phyloP scores from a whole-genome alignment of 495 filamentous ascomycete species.

The Daldinia caldariorum region DNA sequence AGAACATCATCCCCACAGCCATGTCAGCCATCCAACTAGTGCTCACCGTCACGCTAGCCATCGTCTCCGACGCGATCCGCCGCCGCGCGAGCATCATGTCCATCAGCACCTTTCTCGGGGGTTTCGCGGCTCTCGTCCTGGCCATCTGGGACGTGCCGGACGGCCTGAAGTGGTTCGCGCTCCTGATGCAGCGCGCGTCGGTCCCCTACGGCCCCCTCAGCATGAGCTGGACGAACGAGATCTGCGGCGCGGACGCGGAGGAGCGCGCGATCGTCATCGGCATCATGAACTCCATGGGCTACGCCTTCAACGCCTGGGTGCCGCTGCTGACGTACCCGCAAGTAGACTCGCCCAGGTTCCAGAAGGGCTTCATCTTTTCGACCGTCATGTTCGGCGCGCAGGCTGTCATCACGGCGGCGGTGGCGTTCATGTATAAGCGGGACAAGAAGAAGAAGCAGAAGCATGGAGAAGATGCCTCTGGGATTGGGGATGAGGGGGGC shows the following conservation, averaged over 20 bases:
- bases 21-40: conserved; percentile 57
- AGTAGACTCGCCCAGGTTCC: conserved; percentile 53
- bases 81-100: conserved; percentile 59
- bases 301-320: conserved; percentile 60
- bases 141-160: conserved; percentile 63
- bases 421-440: conserved; percentile 43
- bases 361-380: conserved; percentile 50
- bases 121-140: conserved; percentile 55
- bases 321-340: conserved; percentile 56
- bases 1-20: conserved; percentile 57
- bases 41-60: conserved; percentile 47
- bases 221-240: conserved; percentile 62
- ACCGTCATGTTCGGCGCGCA: conserved; percentile 42
- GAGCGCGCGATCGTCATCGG: conserved; percentile 62
- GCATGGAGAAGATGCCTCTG: not conserved
- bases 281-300: conserved; percentile 61
- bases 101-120: conserved; percentile 55
- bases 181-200: conserved; percentile 44
- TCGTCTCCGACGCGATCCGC: conserved; percentile 59
- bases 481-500: conserved; percentile 26
- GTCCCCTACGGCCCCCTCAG: conserved; percentile 48
- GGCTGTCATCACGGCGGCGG: conserved; percentile 42
- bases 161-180: conserved; percentile 61
- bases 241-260: conserved; percentile 57
- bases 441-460: conserved; percentile 38